Evolutionary conservation across 2,329 filamentous ascomycete species (phyloP).

Genomic region (Neonectria hederae): DNA sequence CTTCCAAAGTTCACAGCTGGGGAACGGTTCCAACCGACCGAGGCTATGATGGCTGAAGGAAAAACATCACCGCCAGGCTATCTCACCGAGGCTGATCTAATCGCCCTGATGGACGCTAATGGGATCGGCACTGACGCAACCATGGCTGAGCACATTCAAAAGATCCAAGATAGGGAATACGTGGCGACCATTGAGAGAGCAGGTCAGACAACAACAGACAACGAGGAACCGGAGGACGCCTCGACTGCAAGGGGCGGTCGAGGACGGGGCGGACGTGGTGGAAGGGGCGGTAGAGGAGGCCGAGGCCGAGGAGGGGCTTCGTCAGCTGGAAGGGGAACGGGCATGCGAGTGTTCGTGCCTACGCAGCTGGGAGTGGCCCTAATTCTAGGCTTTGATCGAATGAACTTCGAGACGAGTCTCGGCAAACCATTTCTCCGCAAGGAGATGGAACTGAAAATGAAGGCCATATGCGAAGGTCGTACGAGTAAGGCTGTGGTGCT

Average conservation of each 20-base stretch:
- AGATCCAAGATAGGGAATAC: constrained; percentile 91
- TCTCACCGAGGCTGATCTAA: constrained; percentile 93
- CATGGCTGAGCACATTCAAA: constrained; percentile 98
- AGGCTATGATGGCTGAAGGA: constrained; percentile 91
- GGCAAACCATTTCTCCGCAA: constrained; percentile 96
- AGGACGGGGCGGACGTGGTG: constrained; percentile 57
- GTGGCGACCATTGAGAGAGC: constrained; percentile 70
- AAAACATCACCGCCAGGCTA: constrained; percentile 86
- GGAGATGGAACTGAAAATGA: constrained; percentile 98
- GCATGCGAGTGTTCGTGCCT: constrained; percentile 88
- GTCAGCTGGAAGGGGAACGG: constrained; percentile 55
- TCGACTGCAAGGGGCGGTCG: constrained; percentile 56
- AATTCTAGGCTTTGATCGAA: constrained; percentile 92
- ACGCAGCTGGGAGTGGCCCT: constrained; percentile 91
- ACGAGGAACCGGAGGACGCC: constrained; percentile 50
- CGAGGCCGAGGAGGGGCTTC: constrained; percentile 52
- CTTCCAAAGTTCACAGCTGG: constrained; percentile 82
- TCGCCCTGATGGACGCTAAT: constrained; percentile 97
- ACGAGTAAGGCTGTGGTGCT: constrained; percentile 80
- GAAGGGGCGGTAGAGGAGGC: constrained; percentile 50
- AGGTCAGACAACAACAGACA: constrained; percentile 48
- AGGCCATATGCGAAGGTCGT: constrained; percentile 90
- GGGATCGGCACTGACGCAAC: constrained; percentile 98
- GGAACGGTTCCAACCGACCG: constrained; percentile 86
- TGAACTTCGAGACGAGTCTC: constrained; percentile 91